Base-by-base conservation (phyloP, 1,139 yeast species). In the Magnusiomyces suaveolens region DNA sequence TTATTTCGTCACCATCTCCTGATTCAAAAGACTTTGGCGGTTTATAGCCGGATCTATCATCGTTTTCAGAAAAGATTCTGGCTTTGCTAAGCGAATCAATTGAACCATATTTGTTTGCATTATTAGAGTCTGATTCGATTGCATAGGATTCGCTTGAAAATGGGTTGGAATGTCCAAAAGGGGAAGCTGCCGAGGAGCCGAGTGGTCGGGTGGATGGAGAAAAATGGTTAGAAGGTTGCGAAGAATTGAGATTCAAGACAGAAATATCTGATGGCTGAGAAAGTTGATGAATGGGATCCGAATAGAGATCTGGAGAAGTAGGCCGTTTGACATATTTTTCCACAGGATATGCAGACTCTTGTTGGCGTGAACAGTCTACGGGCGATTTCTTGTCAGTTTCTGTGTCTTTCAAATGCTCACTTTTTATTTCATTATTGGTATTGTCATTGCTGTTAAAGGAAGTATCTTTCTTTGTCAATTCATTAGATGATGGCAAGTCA, bases 221-320 rank as follows among this genome's bases (percentile, higher is more conserved):
- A 36, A 36, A 36, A 14, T 10, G 41, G 41, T n/a, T 18, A 14
- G 41, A 14, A 3, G 41, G 16, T 10, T 36, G 41, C 3, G 41
- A 16, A 8, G 41, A 36, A 38, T 49, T 43, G 18, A 49, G 46
- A 21, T 39, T 49, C 24, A 49, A 26, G 23, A 12, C n/a, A 20
- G 46, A 41, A 23, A 49, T 49, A 4, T 49, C 51, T 18, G 24
- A 43, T 2, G 38, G 38, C 14, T 26, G 48, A 41, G 51, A 41
- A 18, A 49, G 46, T 18, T 49, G 51, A 25, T 49, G 51, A 24
- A 43, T 39, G 3, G 46, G 46, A 18, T 49, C 51, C 1, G 46
- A 24, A 21, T 25, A 41, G 1, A 43, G 21, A 26, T 49, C 51
- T 12, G 51, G 51, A 18, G 51, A 49, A 2, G 36, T n/a, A 24